Evolutionary conservation across 2,329 filamentous ascomycete species (phyloP).

Genomic region (Fusarium equiseti): DNA sequence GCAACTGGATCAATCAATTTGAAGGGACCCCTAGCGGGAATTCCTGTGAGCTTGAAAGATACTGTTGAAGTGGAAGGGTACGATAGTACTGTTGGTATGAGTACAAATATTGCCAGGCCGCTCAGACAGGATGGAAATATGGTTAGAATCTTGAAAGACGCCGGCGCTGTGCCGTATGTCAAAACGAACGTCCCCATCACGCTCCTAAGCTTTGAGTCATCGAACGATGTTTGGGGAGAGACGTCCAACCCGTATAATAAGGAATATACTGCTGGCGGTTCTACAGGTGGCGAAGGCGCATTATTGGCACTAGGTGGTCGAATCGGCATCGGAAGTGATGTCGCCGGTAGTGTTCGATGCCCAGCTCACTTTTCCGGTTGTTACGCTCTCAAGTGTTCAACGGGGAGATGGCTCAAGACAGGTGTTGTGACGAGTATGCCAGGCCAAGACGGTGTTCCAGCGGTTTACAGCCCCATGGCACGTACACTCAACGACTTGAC

Average conservation of each 20-base stretch:
- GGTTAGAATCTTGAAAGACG: conserved; percentile 83
- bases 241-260: conserved; percentile 84
- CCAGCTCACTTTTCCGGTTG: conserved; percentile 92
- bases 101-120: conserved; percentile 76
- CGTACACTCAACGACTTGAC: conserved; percentile 83
- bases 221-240: conserved; percentile 82
- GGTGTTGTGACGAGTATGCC: conserved; percentile 90
- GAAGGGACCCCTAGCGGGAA: conserved; percentile 84
- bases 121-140: conserved; percentile 75
- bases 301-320: conserved; percentile 84
- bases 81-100: conserved; percentile 86
- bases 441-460: conserved; percentile 89
- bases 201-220: conserved; percentile 86
- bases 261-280: conserved; percentile 90
- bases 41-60: conserved; percentile 88
- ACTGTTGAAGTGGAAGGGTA: conserved; percentile 84
- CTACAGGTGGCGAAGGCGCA: conserved; percentile 87
- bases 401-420: conserved; percentile 88
- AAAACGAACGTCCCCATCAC: conserved; percentile 94
- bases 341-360: conserved; percentile 87
- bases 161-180: conserved; percentile 89
- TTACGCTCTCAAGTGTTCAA: conserved; percentile 88
- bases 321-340: conserved; percentile 91
- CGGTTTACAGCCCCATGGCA: conserved; percentile 93
- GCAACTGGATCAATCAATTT: conserved; percentile 71